Conservation (phyloP, 2,329 filamentous ascomycete genomes). For the Proliferodiscus dingleyae region DNA sequence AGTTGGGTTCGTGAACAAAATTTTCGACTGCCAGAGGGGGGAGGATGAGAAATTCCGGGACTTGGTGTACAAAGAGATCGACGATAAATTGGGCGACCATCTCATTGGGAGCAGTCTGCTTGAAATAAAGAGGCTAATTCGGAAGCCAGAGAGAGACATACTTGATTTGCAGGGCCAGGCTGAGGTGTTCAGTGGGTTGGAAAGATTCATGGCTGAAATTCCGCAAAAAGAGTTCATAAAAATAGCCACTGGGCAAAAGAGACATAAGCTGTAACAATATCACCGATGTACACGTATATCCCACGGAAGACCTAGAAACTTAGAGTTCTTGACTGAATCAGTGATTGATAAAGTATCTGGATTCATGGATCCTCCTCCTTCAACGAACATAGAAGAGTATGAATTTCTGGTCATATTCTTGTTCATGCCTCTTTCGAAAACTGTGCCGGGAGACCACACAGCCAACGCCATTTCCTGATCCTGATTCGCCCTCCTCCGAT, state of each 20-base stretch:
- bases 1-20: constrained; percentile 79
- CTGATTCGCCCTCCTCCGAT: too few species aligned
- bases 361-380: too few species aligned
- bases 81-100: constrained; percentile 75
- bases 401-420: too few species aligned
- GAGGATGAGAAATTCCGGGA: constrained; percentile 66
- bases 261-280: constrained; percentile 76
- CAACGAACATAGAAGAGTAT: too few species aligned
- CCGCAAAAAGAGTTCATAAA: constrained; percentile 87
- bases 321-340: too few species aligned
- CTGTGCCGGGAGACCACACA: too few species aligned
- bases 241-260: constrained; percentile 83
- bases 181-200: constrained; percentile 82
- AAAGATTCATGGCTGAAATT: constrained; percentile 59
- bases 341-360: too few species aligned
- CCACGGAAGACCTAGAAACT: too few species aligned
- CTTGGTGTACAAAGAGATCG: constrained; percentile 71
- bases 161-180: constrained; percentile 73
- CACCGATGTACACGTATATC: too few species aligned
- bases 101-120: constrained; percentile 73
- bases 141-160: constrained; percentile 64
- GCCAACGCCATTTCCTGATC: too few species aligned
- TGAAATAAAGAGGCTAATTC: constrained; percentile 79
- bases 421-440: too few species aligned
- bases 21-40: constrained; percentile 58